Conservation (phyloP, 768 basidiomycete species). For the Trametes maxima region DNA sequence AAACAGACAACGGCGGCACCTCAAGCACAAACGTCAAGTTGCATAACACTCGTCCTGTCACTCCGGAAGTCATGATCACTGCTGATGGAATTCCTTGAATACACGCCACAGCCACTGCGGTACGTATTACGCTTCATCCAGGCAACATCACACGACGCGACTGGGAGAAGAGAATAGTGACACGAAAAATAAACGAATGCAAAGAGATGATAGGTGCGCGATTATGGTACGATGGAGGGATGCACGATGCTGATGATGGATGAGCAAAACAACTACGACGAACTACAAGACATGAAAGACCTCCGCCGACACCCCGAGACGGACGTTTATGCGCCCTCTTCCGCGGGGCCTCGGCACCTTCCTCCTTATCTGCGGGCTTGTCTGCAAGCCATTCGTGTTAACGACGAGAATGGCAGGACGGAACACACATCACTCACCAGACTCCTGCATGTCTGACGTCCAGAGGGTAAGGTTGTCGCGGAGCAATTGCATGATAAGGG, state of each 20-base stretch:
- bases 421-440: constrained; percentile 53
- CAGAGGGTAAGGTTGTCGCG: constrained; percentile 97
- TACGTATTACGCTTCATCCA: constrained; percentile 9
- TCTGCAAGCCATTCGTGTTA: constrained; percentile 45
- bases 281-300: constrained; percentile 24
- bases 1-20: too few species aligned
- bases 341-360: constrained; percentile 59
- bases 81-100: constrained; percentile 12
- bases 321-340: constrained; percentile 45
- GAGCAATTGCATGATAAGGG: constrained; percentile 94
- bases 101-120: constrained; percentile 12
- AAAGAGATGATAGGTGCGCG: constrained; percentile 22
- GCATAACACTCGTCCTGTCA: not conserved
- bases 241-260: constrained; percentile 29
- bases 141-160: constrained; percentile 7
- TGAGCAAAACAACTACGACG: constrained; percentile 25
- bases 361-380: constrained; percentile 77
- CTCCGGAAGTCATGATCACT: constrained; percentile 1
- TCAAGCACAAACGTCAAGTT: not conserved
- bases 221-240: constrained; percentile 33
- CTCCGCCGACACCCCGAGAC: constrained; percentile 3
- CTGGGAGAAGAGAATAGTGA: constrained; percentile 15
- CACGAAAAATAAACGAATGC: constrained; percentile 18
- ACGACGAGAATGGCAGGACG: not conserved
- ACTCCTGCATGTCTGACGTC: constrained; percentile 98